Percentiles rank a stretch among this genome's conserved stretches.
phyloP scores from a whole-genome alignment of 345 rosid species.

The Reutealis trisperma region DNA sequence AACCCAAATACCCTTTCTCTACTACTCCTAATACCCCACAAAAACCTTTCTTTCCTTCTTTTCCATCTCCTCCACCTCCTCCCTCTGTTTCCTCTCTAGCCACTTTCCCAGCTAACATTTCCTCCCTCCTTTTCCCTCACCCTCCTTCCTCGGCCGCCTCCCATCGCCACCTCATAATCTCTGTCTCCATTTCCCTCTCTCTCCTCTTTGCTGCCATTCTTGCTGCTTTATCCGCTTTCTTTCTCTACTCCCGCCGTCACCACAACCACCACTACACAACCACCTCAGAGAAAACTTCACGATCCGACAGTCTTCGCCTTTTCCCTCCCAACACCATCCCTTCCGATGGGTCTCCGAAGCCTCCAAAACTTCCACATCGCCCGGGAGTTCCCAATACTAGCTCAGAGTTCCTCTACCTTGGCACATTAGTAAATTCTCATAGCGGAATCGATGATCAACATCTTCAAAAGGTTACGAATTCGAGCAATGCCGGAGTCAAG shows the following conservation, averaged over 20 bases:
- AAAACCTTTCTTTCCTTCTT: conserved; percentile 22
- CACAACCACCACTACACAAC: conserved; percentile 29
- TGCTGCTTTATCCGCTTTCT: conserved; percentile 39
- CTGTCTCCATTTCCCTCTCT: conserved; percentile 55
- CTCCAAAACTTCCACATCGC: conserved; percentile 20
- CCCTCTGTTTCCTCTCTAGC: conserved; percentile 42
- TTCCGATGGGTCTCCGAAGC: conserved; percentile 51
- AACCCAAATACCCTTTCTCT: conserved; percentile 28
- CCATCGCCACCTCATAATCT: conserved; percentile 26
- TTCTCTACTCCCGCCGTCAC: conserved; percentile 44
- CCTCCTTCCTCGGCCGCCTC: conserved; percentile 32
- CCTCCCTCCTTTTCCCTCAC: conserved; percentile 69
- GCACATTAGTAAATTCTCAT: conserved; percentile 62
- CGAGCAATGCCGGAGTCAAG: conserved; percentile 41
- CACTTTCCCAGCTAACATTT: conserved; percentile 91
- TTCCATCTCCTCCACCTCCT: conserved; percentile 28
- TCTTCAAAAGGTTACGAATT: conserved; percentile 26
- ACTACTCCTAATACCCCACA: conserved; percentile 15
- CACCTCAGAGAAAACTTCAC: conserved; percentile 40
- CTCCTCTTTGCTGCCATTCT: conserved; percentile 55
- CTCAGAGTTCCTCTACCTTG: conserved; percentile 86
- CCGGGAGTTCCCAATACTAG: conserved; percentile 41
- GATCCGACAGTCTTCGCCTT: conserved; percentile 60
- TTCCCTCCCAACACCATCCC: conserved; percentile 66
- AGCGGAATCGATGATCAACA: conserved; percentile 29